Evolutionary conservation across 495 filamentous ascomycete genomes (phyloP).

Genomic region (Penicillium daleae): DNA sequence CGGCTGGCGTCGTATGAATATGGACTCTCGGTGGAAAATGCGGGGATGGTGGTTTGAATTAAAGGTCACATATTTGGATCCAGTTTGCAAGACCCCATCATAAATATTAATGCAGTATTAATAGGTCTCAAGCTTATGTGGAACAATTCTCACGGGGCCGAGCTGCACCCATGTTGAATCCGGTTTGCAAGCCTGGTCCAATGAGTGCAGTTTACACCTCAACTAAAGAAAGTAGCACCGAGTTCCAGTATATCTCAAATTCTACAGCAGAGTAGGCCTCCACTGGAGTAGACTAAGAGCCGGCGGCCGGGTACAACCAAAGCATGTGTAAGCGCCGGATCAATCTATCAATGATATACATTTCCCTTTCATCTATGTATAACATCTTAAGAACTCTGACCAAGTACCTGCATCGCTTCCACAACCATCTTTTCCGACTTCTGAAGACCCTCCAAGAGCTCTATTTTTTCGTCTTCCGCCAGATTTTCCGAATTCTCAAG

Average conservation of each 20-base stretch:
- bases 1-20: constrained; percentile 6
- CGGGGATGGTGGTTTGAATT: not conserved
- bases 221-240: no score
- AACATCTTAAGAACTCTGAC: no score
- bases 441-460: not conserved
- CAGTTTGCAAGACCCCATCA: not conserved
- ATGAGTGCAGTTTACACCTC: no score
- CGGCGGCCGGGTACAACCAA: no score
- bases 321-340: no score
- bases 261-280: no score
- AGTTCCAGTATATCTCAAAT: no score
- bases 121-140: not conserved
- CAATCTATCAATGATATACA: no score
- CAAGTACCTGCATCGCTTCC: not conserved
- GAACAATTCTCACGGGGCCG: not conserved
- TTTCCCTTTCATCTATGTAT: no score
- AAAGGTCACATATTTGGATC: not conserved
- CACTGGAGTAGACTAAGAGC: no score
- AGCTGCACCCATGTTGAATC: not conserved
- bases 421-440: not conserved
- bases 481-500: not conserved
- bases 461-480: not conserved
- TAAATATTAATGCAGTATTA: not conserved
- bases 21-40: not conserved
- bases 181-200: not conserved